phyloP scores from a whole-genome alignment of 108 stramenopile genomes.

The Cyclotella baltica region DNA sequence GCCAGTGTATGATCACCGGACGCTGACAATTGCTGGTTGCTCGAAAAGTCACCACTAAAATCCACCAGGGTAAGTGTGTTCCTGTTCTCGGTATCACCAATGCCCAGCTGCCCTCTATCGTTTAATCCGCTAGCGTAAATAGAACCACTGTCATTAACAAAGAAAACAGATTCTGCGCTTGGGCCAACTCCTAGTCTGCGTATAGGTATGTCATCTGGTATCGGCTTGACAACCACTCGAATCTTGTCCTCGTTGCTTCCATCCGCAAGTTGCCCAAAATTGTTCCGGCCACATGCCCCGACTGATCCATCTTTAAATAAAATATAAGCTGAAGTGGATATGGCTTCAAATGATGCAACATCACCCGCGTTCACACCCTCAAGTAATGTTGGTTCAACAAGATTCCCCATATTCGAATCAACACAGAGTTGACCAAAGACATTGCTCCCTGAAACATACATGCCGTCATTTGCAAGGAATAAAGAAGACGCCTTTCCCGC shows the following conservation, averaged over 20 bases:
- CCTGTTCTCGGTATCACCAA: conserved; percentile 39
- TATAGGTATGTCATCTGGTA: conserved; percentile 24
- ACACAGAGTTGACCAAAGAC: conserved; percentile 44
- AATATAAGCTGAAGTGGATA: conserved; percentile 36
- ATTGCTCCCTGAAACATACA: conserved; percentile 47
- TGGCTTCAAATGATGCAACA: conserved; percentile 46
- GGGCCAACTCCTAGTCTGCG: conserved; percentile 36
- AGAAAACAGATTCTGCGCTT: conserved; percentile 44
- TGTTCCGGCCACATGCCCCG: conserved; percentile 65
- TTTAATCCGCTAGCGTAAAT: conserved; percentile 43
- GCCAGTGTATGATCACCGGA: conserved; percentile 46
- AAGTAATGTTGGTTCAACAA: conserved; percentile 26
- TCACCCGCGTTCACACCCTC: conserved; percentile 17
- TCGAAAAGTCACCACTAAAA: neutral
- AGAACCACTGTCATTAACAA: conserved; percentile 27
- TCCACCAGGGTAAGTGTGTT: conserved; percentile 38
- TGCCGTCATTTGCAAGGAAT: conserved; percentile 35
- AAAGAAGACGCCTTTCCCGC: conserved; percentile 37
- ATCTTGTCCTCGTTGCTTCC: conserved; percentile 43
- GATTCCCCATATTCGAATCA: conserved; percentile 19
- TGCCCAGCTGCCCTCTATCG: conserved; percentile 48
- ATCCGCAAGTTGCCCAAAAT: conserved; percentile 54
- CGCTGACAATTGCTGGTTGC: conserved; percentile 30
- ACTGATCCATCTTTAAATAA: conserved; percentile 58
- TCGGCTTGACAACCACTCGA: conserved; percentile 27